These are phyloP conservation scores for Chimonanthus salicifolius DNA, from an alignment of 164 flowering plant genomes.

Conservation along the genomic window DNA sequence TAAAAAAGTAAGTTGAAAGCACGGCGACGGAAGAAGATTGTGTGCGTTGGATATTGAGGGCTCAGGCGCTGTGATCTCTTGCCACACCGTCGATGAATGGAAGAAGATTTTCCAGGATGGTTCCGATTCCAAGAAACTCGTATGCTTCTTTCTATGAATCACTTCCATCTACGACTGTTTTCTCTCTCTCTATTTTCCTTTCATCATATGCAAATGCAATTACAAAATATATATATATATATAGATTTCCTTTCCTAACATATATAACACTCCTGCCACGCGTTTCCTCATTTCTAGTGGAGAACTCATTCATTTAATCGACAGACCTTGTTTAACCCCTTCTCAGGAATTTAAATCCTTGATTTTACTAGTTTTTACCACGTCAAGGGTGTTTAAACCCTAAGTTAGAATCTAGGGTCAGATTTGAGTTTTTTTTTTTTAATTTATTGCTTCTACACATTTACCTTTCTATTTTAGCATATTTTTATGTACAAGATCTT, in stretches of 20 bases:
- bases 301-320: background rate
- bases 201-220: background rate
- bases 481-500: too few species aligned
- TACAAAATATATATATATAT: too few species aligned
- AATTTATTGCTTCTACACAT: too few species aligned
- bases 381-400: too few species aligned
- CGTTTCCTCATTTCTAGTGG: background rate
- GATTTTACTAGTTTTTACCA: too few species aligned
- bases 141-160: background rate
- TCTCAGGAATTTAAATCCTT: too few species aligned
- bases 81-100: conserved; percentile 12
- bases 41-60: background rate
- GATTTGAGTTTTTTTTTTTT: too few species aligned
- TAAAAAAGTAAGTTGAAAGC: too few species aligned
- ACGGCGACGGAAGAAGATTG: too few species aligned
- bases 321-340: background rate
- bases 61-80: conserved; percentile 10
- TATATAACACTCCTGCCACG: background rate
- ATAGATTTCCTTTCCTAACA: too few species aligned
- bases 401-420: too few species aligned
- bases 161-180: background rate
- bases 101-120: background rate
- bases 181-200: background rate
- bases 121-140: conserved; percentile 11
- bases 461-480: too few species aligned